Conservation (phyloP, 306 rosid genomes). For the Citrullus mucosospermus region DNA sequence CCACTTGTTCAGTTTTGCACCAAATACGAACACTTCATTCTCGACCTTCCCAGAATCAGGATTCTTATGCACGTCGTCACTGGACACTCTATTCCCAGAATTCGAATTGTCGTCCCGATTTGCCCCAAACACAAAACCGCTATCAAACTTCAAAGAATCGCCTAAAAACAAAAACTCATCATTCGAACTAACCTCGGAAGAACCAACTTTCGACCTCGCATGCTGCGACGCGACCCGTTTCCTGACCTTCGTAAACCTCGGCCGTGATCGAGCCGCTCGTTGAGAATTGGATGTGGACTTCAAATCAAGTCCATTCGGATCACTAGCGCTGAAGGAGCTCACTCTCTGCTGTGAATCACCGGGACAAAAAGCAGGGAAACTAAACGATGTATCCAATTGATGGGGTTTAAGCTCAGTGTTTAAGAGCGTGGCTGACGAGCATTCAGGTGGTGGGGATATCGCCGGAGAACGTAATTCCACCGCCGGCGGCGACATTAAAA, state of each 20-base stretch:
- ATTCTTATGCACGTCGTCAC: slow-evolving; percentile 7
- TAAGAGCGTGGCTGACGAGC: slow-evolving; percentile 11
- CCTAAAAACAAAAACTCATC: slow-evolving; percentile 9
- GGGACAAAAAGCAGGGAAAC: slow-evolving; percentile 11
- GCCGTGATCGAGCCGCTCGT: slow-evolving; percentile 29
- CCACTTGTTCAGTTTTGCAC: slow-evolving; percentile 8
- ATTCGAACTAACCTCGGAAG: slow-evolving; percentile 9
- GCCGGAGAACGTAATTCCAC: slow-evolving; percentile 33
- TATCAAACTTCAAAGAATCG: background rate
- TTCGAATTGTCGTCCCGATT: slow-evolving; percentile 16
- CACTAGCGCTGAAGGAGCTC: slow-evolving; percentile 11
- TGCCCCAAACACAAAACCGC: slow-evolving; percentile 24
- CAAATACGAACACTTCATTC: slow-evolving; percentile 14
- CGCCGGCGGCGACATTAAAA: slow-evolving; percentile 41
- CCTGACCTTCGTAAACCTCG: slow-evolving; percentile 50
- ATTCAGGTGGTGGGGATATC: slow-evolving; percentile 7
- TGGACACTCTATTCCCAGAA: slow-evolving; percentile 12
- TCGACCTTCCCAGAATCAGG: slow-evolving; percentile 9
- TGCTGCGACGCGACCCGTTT: slow-evolving; percentile 47
- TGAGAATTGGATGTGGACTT: background rate
- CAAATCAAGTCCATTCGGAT: slow-evolving; percentile 8
- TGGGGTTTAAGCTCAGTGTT: slow-evolving; percentile 17
- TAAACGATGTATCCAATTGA: slow-evolving; percentile 13
- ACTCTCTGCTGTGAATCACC: slow-evolving; percentile 11
- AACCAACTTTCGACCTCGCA: slow-evolving; percentile 26